Percentiles rank a stretch among this genome's conserved stretches.
These are phyloP conservation scores for Leccinum sublutescens DNA, from an alignment of 768 basidiomycete genomes.

Conservation along the genomic window DNA sequence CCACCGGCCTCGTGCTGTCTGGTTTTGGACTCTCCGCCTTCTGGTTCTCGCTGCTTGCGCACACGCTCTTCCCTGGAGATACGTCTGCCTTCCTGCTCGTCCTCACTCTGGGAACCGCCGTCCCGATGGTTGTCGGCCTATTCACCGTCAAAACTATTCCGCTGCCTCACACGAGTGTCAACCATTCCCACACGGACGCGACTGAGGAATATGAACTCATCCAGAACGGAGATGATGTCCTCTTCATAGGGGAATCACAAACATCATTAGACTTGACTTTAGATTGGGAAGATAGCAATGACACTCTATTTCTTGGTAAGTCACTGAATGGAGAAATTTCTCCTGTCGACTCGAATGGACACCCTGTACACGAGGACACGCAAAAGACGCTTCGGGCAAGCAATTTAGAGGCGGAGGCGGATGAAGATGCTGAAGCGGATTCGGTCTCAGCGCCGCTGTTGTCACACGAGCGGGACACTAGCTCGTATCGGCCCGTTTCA, in stretches of 20 bases:
- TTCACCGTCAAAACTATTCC: conserved; percentile 71
- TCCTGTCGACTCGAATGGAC: conserved; percentile 27
- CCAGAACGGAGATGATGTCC: conserved; percentile 14
- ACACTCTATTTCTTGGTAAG: conserved; percentile 30
- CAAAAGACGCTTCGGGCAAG: conserved; percentile 36
- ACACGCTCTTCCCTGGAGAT: conserved; percentile 70
- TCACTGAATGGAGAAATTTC: conserved; percentile 30
- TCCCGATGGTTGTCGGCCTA: conserved; percentile 75
- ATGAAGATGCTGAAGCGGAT: conserved; percentile 11
- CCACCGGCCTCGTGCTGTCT: conserved; percentile 76
- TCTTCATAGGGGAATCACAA: conserved; percentile 26
- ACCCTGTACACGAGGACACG: conserved; percentile 27
- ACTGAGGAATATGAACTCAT: conserved; percentile 23
- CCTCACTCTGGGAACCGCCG: conserved; percentile 72
- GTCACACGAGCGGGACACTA: conserved; percentile 14
- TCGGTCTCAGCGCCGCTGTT: conserved; percentile 23
- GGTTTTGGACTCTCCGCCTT: conserved; percentile 93
- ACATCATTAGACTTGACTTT: conserved; percentile 36
- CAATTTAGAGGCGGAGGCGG: conserved; percentile 10
- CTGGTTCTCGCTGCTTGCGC: conserved; percentile 77
- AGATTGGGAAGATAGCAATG: conserved; percentile 65
- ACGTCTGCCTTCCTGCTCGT: conserved; percentile 75
- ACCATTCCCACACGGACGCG: neutral
- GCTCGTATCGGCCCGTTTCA: conserved; percentile 19
- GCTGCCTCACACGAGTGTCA: conserved; percentile 39